Base-by-base conservation (phyloP, 192 early-diverging fungal species). In the Mortierella antarctica region DNA sequence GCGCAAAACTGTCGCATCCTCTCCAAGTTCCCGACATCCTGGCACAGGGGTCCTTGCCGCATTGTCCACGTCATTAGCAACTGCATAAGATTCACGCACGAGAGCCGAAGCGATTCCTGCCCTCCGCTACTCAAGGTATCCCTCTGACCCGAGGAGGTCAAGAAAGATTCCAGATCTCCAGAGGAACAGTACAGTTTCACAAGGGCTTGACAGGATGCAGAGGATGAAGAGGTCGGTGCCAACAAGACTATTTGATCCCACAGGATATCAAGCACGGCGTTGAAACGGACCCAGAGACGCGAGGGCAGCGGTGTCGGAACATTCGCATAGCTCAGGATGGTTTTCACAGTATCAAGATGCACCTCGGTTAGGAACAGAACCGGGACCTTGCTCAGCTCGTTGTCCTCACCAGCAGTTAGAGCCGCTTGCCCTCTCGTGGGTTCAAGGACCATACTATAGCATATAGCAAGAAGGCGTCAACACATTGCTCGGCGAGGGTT, bases 251-350 rank as follows among this genome's bases (percentile, higher is more conserved):
- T 45, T 39, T 71, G 48, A 10, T 61, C 58, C 76, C 76, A 79
- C 2, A 79, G 51, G 7, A 44, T 4, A 12, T 62, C 55, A 1
- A 79, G 40, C 1, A 60, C 56, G 0, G n/a, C 7, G 7, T 67
- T 67, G 49, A 79, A 59, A 5, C 53, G 68, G n/a, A 47, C 40
- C 76, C 76, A 79, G 23, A 79, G 57, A 39, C 76, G 62, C 2
- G 61, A 67, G 7, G 76, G 76, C 6, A 79, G 49, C 17, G 76
- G 76, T 52, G 57, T 61, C n/a, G 76, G 76, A 13, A 71, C 41
- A 50, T 60, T 67, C 2, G 18, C 18, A n/a, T 66, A 71, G 10
- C 76, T 47, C 13, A 79, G 42, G 13, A 67, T 39, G 20, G 47
- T 60, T 46, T 71, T 63, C 5, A 67, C 39, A 6, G 52, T 57